phyloP scores from a whole-genome alignment of 495 filamentous ascomycete species.

The Aspergillus sclerotioniger region DNA sequence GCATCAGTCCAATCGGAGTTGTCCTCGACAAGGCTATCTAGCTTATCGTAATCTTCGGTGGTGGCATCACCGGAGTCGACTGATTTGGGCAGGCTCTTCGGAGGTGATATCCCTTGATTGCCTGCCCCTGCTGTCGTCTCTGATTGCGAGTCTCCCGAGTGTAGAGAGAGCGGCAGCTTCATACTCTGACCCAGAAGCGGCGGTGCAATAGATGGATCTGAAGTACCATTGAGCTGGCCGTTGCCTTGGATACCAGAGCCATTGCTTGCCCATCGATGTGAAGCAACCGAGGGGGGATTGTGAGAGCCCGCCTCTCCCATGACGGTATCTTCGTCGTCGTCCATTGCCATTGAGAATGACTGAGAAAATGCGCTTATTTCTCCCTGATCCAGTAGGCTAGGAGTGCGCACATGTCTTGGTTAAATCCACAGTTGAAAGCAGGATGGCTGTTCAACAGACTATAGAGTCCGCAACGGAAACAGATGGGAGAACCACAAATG shows the following conservation, averaged over 20 bases:
- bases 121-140: background rate
- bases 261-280: constrained; percentile 14
- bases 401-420: constrained; percentile 26
- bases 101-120: constrained; percentile 14
- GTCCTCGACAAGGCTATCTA: constrained; percentile 37
- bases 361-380: constrained; percentile 3
- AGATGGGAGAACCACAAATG: background rate
- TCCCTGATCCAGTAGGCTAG: background rate
- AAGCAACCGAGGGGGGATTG: constrained; percentile 17
- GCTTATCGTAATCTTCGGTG: constrained; percentile 22
- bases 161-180: constrained; percentile 16
- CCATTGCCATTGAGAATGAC: constrained; percentile 24
- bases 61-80: constrained; percentile 26
- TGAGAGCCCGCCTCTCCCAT: constrained; percentile 37
- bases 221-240: constrained; percentile 15
- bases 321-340: constrained; percentile 40
- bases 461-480: background rate
- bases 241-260: background rate
- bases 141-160: constrained; percentile 4
- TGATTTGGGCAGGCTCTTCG: constrained; percentile 23
- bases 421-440: background rate
- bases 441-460: background rate
- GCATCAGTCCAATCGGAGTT: constrained; percentile 46
- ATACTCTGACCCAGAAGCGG: constrained; percentile 24
- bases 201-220: constrained; percentile 32